Conservation (phyloP, 805 yeast genomes). For the Kuraishia piskuri region DNA sequence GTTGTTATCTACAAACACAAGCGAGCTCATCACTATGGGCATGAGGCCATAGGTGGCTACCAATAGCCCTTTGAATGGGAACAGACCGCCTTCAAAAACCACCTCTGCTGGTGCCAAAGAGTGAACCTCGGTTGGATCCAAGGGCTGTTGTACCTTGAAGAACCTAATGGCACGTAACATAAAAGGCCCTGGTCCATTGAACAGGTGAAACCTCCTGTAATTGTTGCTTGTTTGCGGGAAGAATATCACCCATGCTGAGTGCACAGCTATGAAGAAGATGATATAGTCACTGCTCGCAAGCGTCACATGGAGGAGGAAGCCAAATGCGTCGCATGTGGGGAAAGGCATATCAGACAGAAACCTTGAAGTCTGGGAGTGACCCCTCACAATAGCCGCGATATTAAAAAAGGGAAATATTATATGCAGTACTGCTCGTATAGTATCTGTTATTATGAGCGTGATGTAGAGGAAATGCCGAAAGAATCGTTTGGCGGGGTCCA, state of each 20-base stretch:
- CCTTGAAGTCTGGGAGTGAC: constrained; percentile 1
- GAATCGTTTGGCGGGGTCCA: constrained; percentile 8
- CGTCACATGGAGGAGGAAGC: constrained; percentile 8
- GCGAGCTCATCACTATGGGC: constrained; percentile 7
- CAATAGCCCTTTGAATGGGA: constrained; percentile 6
- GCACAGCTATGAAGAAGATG: constrained; percentile 11
- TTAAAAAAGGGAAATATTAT: constrained; percentile 10
- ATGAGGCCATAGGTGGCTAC: constrained; percentile 1
- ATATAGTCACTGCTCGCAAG: constrained; percentile 11
- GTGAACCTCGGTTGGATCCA: not conserved
- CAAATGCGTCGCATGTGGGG: constrained; percentile 12
- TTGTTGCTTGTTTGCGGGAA: constrained; percentile 1
- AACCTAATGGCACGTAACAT: not conserved
- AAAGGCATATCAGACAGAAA: constrained; percentile 6
- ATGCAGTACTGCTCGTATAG: constrained; percentile 7
- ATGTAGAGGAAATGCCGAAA: constrained; percentile 11
- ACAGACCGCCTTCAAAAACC: constrained; percentile 9
- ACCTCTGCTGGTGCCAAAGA: not conserved
- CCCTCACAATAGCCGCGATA: constrained; percentile 5
- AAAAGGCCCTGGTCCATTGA: not conserved
- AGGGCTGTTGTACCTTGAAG: not conserved
- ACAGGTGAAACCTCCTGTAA: not conserved
- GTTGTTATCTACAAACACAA: constrained; percentile 7
- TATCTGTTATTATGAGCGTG: constrained; percentile 8
- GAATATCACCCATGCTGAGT: constrained; percentile 9